These are phyloP conservation scores for Panellus pusillus DNA, from an alignment of 768 basidiomycete genomes.

Conservation along the genomic window DNA sequence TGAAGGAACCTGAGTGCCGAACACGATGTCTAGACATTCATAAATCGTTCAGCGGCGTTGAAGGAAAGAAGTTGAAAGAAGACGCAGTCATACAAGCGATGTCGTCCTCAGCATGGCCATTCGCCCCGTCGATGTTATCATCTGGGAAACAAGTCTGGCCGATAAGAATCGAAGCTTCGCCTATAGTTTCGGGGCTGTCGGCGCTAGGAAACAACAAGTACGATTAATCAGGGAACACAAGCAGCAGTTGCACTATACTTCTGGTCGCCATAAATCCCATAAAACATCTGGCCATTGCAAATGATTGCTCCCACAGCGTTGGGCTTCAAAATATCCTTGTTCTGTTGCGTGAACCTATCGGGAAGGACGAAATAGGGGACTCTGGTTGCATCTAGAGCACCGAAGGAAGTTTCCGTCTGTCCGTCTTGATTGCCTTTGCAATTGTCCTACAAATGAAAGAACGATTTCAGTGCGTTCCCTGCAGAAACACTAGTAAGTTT, in stretches of 20 bases:
- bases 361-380: constrained; percentile 29
- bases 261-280: constrained; percentile 28
- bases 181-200: constrained; percentile 26
- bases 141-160: constrained; percentile 28
- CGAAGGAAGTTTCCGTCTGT: constrained; percentile 25
- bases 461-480: too few relatives aligned
- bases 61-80: not conserved
- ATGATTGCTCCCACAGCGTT: constrained; percentile 29
- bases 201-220: constrained; percentile 13
- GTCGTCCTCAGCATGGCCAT: constrained; percentile 23
- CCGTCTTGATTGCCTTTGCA: constrained; percentile 25
- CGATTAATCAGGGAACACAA: not conserved
- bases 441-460: constrained; percentile 7
- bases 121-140: constrained; percentile 20
- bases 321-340: constrained; percentile 9
- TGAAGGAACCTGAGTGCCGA: constrained; percentile 19
- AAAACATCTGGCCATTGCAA: constrained; percentile 28
- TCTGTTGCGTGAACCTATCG: constrained; percentile 17
- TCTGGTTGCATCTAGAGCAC: constrained; percentile 24
- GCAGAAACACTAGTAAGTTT: too few relatives aligned
- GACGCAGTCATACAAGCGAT: constrained; percentile 22
- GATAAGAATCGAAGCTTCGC: constrained; percentile 27
- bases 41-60: not conserved
- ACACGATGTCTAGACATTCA: constrained; percentile 24
- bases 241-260: constrained; percentile 16